These are phyloP conservation scores for Aspergillus ruber DNA, from an alignment of 2,329 filamentous ascomycete species.

Conservation along the genomic window DNA sequence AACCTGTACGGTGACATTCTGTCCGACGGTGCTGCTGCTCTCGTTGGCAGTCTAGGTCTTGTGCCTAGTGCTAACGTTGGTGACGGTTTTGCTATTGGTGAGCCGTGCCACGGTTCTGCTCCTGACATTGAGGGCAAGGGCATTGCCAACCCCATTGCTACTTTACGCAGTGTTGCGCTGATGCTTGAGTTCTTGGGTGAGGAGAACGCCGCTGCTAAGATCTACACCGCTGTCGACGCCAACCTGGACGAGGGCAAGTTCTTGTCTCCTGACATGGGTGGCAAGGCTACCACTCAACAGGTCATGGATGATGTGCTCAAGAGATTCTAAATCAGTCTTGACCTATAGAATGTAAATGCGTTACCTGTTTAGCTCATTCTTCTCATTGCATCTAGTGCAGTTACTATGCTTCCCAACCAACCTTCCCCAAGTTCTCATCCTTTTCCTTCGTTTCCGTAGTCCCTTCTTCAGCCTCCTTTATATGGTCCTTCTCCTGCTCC, in stretches of 20 bases:
- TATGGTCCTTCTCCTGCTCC: slow-evolving; percentile 13
- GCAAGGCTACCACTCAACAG: slow-evolving; percentile 75
- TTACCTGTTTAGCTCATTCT: too few relatives aligned
- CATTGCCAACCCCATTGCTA: slow-evolving; percentile 95
- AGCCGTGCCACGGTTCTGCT: slow-evolving; percentile 94
- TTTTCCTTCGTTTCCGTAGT: slow-evolving; percentile 2
- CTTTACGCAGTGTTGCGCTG: slow-evolving; percentile 78
- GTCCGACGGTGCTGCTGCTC: slow-evolving; percentile 87
- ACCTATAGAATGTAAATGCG: slow-evolving; percentile 1
- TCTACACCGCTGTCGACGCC: slow-evolving; percentile 86
- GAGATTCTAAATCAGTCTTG: slow-evolving; percentile 55
- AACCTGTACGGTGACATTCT: slow-evolving; percentile 98
- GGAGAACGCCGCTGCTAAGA: slow-evolving; percentile 76
- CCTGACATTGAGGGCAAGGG: slow-evolving; percentile 90
- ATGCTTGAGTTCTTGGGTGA: slow-evolving; percentile 96
- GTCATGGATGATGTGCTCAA: slow-evolving; percentile 81
- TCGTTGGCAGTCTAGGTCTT: slow-evolving; percentile 85
- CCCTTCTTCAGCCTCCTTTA: slow-evolving; percentile 7
- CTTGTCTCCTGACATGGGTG: slow-evolving; percentile 84
- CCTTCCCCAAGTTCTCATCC: slow-evolving; percentile 14
- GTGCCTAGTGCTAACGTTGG: slow-evolving; percentile 95
- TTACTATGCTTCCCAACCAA: slow-evolving; percentile 17
- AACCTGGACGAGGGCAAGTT: slow-evolving; percentile 78
- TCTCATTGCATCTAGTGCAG: slow-evolving; percentile 10
- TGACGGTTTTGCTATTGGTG: slow-evolving; percentile 88